Base-by-base conservation (phyloP, 768 basidiomycete species). In the Hirschioporus abietinus region DNA sequence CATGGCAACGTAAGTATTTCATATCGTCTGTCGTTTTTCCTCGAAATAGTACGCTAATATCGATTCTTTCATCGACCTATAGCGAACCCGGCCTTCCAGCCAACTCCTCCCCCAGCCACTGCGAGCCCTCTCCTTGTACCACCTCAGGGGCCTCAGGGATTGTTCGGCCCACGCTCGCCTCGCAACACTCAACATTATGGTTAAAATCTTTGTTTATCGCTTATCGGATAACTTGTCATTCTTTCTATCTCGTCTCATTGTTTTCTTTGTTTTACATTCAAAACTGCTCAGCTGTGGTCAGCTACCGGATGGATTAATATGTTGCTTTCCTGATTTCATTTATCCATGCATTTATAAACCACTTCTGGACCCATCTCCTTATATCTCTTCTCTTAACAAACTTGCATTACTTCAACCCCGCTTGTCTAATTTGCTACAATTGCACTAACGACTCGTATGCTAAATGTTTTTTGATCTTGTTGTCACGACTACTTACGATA, bases 131-230 rank as follows among this genome's bases (percentile, higher is more conserved):
- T 90, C 12, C 78, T 88, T 36, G 86, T 89, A 25, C 88, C 89
- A 30, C 83, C 82, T 12, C 78, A 77, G 62, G 76, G 78, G 52
- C 87, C 83, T 66, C 88, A 86, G 58, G 91, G 91, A 34, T 76
- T 94, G 68, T 94, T 93, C 72, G 92, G 92, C 35, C 91, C 92
- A 58, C 81, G 89, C 57, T 86, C 89, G n/a, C 88, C 87, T 12
- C 78, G 82, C 64, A 76, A 76, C 63, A 80, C 79, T 6, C 74
- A 58, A 24, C 42, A 64, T 35, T 5, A 34, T 23, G 17, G 2
- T 57, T 52, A 10, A 52, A 52, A 52, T 5, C 12, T 1, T 20
- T 52, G 2, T 20, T 52, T 52, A 15, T 52, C 42, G 8, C 42
- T 52, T 20, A 52, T 52, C 42, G 30, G 8, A 30, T 30, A 30